Conservation (phyloP, 495 filamentous ascomycete genomes). For the Hyaloscypha variabilis region DNA sequence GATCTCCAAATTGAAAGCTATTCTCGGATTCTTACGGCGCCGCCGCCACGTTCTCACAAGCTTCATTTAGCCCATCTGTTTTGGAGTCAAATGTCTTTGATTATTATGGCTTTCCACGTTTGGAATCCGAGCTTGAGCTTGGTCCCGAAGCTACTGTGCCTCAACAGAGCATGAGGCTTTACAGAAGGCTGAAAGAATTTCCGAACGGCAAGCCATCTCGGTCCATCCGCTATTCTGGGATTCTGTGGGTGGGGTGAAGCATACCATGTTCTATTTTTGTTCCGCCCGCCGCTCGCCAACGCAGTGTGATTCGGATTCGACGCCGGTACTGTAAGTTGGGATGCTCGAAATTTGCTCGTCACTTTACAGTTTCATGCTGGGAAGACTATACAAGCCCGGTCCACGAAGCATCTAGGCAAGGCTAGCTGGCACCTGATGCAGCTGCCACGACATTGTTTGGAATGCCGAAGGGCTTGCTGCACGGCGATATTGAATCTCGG, state of each 20-base stretch:
- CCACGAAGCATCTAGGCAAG: background rate
- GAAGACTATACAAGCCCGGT: background rate
- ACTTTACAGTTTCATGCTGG: constrained; percentile 6
- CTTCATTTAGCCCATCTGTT: background rate
- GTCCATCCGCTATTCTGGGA: constrained; percentile 7
- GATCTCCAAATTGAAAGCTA: background rate
- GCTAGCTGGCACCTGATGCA: background rate
- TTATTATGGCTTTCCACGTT: background rate
- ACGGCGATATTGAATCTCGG: constrained; percentile 5
- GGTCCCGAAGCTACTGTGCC: background rate
- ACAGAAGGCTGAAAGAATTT: constrained; percentile 3
- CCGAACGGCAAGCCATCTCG: background rate
- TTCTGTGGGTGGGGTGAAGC: background rate
- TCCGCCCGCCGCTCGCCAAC: background rate
- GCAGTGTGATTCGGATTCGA: background rate
- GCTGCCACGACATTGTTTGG: background rate
- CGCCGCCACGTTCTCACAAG: background rate
- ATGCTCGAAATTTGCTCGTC: background rate
- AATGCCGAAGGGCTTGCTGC: constrained; percentile 5
- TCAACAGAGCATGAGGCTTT: background rate
- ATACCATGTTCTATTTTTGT: constrained; percentile 3
- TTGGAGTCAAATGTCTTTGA: background rate
- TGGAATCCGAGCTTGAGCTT: constrained; percentile 1
- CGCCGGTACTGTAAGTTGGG: background rate
- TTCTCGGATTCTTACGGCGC: constrained; percentile 2